phyloP scores from a whole-genome alignment of 2,329 filamentous ascomycete species.

The Aureobasidium sp. region DNA sequence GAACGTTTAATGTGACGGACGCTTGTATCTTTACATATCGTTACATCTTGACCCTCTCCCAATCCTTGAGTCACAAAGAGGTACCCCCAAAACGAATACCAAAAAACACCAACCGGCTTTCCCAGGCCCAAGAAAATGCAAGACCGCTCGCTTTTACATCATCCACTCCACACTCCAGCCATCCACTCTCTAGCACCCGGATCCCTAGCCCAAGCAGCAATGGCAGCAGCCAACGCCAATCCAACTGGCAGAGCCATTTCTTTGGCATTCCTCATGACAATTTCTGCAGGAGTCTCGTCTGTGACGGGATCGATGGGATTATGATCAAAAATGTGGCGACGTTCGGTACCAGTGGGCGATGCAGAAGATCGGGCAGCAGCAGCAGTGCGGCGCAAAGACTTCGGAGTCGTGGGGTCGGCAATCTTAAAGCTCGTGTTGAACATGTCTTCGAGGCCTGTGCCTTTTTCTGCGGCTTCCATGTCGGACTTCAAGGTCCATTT shows the following conservation, averaged over 20 bases:
- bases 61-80: too few species aligned
- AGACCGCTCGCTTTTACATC: background rate
- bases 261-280: background rate
- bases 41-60: too few species aligned
- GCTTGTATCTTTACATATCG: too few species aligned
- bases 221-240: background rate
- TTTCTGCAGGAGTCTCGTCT: background rate
- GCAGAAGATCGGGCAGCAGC: background rate
- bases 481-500: constrained; percentile 15
- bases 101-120: background rate
- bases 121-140: too few species aligned
- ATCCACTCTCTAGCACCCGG: constrained; percentile 9
- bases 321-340: background rate
- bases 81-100: background rate
- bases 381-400: background rate
- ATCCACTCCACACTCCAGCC: background rate
- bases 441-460: constrained; percentile 19
- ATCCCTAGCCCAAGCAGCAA: constrained; percentile 7
- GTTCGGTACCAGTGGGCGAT: background rate
- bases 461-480: constrained; percentile 13
- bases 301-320: background rate
- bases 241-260: constrained; percentile 4
- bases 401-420: constrained; percentile 4
- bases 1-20: too few species aligned
- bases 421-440: constrained; percentile 17